Evolutionary conservation across 2,329 filamentous ascomycete species (phyloP).

Genomic region (Claviceps monticola): DNA sequence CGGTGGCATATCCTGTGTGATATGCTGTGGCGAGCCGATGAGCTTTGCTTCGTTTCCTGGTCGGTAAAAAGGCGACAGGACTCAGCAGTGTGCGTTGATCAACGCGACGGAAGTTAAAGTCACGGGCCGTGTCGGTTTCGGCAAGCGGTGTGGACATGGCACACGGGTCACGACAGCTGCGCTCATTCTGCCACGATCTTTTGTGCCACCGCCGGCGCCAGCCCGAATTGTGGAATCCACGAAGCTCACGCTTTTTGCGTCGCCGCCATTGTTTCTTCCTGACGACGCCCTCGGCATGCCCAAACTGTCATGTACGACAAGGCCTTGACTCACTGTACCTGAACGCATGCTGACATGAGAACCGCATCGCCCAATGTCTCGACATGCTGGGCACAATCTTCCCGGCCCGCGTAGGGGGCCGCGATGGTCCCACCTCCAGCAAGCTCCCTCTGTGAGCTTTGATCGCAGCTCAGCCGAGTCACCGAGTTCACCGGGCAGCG

Average conservation of each 20-base stretch:
- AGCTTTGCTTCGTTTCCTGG: not conserved
- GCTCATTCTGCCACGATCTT: not conserved
- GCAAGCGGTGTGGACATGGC: not conserved
- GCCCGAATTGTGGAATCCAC: not conserved
- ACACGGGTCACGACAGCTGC: not conserved
- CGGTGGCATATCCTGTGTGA: not conserved
- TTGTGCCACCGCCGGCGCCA: not conserved
- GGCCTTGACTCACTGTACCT: not conserved
- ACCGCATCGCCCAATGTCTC: constrained; percentile 21
- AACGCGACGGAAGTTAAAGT: not conserved
- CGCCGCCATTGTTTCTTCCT: not conserved
- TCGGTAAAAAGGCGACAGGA: too few species aligned
- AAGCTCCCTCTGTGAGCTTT: constrained; percentile 33
- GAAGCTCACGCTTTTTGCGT: not conserved
- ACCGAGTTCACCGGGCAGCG: constrained; percentile 32
- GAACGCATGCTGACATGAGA: constrained; percentile 8
- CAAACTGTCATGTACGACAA: constrained; percentile 5
- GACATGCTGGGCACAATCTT: constrained; percentile 25
- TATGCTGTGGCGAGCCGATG: not conserved
- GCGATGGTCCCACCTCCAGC: constrained; percentile 40
- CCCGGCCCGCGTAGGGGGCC: constrained; percentile 31
- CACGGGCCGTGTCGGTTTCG: not conserved
- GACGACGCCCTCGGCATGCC: not conserved
- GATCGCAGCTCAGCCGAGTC: constrained; percentile 28
- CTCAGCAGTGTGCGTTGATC: too few species aligned